Evolutionary conservation across 1,284 basidiomycete genomes (phyloP).

Genomic region (Cronartium ribicola): DNA sequence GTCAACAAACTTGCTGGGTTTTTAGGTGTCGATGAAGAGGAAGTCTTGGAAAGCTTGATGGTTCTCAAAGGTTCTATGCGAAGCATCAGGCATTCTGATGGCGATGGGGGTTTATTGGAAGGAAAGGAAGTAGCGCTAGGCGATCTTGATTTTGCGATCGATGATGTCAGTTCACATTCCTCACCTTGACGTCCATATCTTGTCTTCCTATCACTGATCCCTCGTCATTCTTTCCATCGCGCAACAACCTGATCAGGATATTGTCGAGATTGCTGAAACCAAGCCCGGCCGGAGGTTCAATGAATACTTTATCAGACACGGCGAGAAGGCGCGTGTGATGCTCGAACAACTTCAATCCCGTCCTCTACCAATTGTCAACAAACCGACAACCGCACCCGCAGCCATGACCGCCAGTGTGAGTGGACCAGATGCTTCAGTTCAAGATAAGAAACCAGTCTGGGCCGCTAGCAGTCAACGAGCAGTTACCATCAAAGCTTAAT

Average conservation of each 20-base stretch:
- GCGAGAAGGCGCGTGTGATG: conserved; percentile 34
- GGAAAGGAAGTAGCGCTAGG: conserved; percentile 83
- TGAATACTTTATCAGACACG: conserved; percentile 40
- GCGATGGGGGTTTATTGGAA: conserved; percentile 64
- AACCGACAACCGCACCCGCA: not conserved
- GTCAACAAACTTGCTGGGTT: conserved; percentile 87
- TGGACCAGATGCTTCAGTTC: not conserved
- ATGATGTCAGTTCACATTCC: conserved; percentile 64
- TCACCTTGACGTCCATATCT: not conserved
- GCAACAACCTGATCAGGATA: conserved; percentile 12
- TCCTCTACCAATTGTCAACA: conserved; percentile 27
- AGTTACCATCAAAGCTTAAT: too few species aligned
- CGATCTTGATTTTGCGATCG: conserved; percentile 91
- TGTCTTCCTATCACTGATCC: not conserved
- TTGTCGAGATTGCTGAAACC: conserved; percentile 32
- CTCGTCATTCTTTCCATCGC: not conserved
- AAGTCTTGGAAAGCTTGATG: conserved; percentile 94
- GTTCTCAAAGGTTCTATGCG: conserved; percentile 75
- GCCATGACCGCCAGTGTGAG: not conserved
- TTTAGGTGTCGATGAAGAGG: conserved; percentile 79
- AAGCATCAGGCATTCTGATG: conserved; percentile 64
- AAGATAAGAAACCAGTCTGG: conserved; percentile 27
- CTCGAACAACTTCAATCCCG: conserved; percentile 28
- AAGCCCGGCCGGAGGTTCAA: conserved; percentile 36
- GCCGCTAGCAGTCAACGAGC: conserved; percentile 21